A percentile compares a stretch with the other conserved stretches of the same genome.
phyloP scores from a whole-genome alignment of 176 grass and related monocot genomes.

The Saccharum officinarum region DNA sequence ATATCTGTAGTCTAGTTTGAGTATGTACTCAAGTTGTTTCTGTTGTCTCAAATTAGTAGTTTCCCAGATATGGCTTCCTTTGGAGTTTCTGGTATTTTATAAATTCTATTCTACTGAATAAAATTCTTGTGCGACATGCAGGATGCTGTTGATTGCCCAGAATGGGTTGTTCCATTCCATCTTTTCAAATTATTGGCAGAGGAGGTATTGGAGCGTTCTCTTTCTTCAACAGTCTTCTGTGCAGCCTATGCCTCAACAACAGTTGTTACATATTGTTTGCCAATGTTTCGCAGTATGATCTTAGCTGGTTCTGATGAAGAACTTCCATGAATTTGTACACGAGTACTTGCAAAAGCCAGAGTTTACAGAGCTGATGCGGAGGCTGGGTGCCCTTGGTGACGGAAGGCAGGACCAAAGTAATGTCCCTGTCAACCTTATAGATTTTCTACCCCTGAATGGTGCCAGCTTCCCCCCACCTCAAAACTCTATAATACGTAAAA shows the following conservation, averaged over 20 bases:
- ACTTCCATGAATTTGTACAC: slow-evolving; percentile 90
- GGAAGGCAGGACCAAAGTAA: slow-evolving; percentile 77
- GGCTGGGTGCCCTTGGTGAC: slow-evolving; percentile 91
- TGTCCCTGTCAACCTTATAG: not conserved
- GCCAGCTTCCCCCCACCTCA: not conserved
- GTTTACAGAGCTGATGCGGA: slow-evolving; percentile 88
- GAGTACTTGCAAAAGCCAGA: slow-evolving; percentile 86
- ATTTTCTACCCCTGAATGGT: not conserved
- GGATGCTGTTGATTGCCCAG: slow-evolving; percentile 97
- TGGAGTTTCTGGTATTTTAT: not conserved
- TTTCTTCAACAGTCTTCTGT: slow-evolving; percentile 9
- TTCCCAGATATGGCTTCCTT: not conserved
- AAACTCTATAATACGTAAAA: not conserved
- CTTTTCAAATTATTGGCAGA: slow-evolving; percentile 90
- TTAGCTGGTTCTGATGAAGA: slow-evolving; percentile 86
- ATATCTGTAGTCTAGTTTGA: slow-evolving; percentile 14
- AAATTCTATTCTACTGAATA: not conserved
- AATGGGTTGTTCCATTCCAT: slow-evolving; percentile 98
- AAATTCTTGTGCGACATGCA: slow-evolving; percentile 35
- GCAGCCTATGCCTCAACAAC: not conserved
- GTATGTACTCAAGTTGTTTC: not conserved
- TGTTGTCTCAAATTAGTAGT: not conserved
- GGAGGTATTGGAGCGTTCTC: slow-evolving; percentile 58
- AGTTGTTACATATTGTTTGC: slow-evolving; percentile 33
- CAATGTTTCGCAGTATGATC: slow-evolving; percentile 58